Evolutionary conservation across 225 moss, liverwort and hornwort species (phyloP).

Genomic region (Polytrichum commune): DNA sequence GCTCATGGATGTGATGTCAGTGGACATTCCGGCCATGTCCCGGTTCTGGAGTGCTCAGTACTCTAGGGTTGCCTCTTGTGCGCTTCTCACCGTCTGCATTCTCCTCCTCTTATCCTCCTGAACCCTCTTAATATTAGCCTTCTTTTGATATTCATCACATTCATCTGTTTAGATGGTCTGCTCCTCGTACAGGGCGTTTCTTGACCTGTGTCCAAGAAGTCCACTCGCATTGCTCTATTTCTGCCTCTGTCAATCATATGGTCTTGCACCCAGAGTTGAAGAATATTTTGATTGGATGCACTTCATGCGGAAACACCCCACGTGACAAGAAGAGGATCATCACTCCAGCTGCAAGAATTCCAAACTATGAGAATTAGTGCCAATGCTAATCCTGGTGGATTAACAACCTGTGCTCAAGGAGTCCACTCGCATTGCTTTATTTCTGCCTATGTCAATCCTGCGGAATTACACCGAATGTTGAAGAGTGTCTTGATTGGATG

Average conservation of each 20-base stretch:
- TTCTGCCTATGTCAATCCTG: not conserved
- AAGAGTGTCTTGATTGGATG: not conserved
- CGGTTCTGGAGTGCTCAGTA: conserved; percentile 3
- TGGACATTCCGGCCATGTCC: conserved; percentile 9
- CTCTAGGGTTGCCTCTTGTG: conserved; percentile 7
- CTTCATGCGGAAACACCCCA: conserved; percentile 4
- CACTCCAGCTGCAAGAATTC: not conserved
- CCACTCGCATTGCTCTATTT: not conserved
- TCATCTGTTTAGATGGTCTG: not conserved
- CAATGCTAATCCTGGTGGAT: not conserved
- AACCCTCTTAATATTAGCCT: not conserved
- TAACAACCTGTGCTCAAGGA: too few relatives aligned
- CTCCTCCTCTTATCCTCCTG: not conserved
- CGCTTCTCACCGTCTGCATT: conserved; percentile 2
- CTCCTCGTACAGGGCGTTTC: conserved; percentile 1
- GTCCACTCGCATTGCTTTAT: too few relatives aligned
- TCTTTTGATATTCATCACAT: not conserved
- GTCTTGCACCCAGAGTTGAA: not conserved
- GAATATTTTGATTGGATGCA: not conserved
- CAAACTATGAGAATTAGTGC: not conserved
- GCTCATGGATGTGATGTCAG: conserved; percentile 7
- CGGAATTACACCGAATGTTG: not conserved
- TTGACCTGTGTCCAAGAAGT: not conserved
- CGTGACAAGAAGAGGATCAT: not conserved
- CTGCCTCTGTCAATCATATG: conserved; percentile 1